A percentile compares a stretch with the other conserved stretches of the same genome.
These are phyloP conservation scores for Ustilago curta DNA, from an alignment of 1,284 basidiomycete species.

Conservation along the genomic window DNA sequence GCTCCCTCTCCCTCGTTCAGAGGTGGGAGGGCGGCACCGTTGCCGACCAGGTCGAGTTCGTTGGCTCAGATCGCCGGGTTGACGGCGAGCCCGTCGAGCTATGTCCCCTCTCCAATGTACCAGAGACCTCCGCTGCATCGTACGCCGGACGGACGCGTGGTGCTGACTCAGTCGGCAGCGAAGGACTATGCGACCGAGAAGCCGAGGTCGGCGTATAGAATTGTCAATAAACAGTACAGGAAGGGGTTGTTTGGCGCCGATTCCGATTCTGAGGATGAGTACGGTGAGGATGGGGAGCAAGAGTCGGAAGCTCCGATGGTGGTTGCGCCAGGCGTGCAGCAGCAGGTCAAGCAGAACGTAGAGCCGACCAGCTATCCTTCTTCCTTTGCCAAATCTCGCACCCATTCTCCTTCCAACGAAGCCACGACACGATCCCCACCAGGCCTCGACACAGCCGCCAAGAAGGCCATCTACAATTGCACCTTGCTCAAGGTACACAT, in stretches of 20 bases:
- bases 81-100: constrained; percentile 13
- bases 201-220: constrained; percentile 10
- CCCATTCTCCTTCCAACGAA: constrained; percentile 22
- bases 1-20: constrained; percentile 18
- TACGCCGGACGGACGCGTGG: constrained; percentile 26
- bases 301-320: constrained; percentile 4
- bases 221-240: constrained; percentile 27
- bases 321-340: not conserved
- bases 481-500: constrained; percentile 62
- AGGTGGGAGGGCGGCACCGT: constrained; percentile 38
- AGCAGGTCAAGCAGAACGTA: not conserved
- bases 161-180: constrained; percentile 38
- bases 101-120: not conserved
- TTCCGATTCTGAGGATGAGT: constrained; percentile 59
- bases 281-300: constrained; percentile 31
- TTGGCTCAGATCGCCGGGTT: constrained; percentile 23
- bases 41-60: constrained; percentile 37
- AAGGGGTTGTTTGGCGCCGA: constrained; percentile 37
- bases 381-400: constrained; percentile 28
- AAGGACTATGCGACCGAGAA: constrained; percentile 20
- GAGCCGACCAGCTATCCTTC: constrained; percentile 25
- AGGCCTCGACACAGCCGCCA: constrained; percentile 55
- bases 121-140: constrained; percentile 15
- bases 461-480: constrained; percentile 60
- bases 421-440: not conserved